These are phyloP conservation scores for Psidium guajava DNA, from an alignment of 345 rosid genomes.

Conservation along the genomic window DNA sequence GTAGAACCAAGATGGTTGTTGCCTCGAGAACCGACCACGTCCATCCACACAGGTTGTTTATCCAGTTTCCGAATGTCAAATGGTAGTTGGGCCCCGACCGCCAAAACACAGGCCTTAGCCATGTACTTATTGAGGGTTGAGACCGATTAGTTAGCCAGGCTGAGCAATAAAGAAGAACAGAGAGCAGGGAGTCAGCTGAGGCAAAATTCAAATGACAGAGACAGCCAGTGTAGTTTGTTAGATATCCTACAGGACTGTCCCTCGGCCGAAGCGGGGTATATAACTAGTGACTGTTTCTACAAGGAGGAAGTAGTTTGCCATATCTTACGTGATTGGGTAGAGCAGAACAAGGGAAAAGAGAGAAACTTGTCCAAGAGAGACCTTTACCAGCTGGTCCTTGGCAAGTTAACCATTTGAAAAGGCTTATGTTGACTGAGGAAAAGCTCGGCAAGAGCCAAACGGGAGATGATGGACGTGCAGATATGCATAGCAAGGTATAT, in stretches of 20 bases:
- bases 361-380: not conserved
- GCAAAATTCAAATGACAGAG: not conserved
- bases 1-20: not conserved
- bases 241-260: not conserved
- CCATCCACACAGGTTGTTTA: not conserved
- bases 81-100: not conserved
- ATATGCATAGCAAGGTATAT: not conserved
- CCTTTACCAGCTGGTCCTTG: not conserved
- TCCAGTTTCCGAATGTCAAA: not conserved
- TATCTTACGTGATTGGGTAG: not conserved
- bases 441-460: not conserved
- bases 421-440: not conserved
- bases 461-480: not conserved
- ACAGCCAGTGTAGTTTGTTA: not conserved
- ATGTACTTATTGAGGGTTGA: not conserved
- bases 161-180: not conserved
- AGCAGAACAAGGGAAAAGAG: not conserved
- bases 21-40: not conserved
- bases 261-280: not conserved
- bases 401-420: not conserved
- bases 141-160: not conserved
- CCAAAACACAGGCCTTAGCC: not conserved
- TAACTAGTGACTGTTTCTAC: not conserved
- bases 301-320: not conserved
- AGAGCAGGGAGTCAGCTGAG: not conserved